These are phyloP conservation scores for Raffaelea arxii DNA, from an alignment of 2,329 filamentous ascomycete species.

Conservation along the genomic window DNA sequence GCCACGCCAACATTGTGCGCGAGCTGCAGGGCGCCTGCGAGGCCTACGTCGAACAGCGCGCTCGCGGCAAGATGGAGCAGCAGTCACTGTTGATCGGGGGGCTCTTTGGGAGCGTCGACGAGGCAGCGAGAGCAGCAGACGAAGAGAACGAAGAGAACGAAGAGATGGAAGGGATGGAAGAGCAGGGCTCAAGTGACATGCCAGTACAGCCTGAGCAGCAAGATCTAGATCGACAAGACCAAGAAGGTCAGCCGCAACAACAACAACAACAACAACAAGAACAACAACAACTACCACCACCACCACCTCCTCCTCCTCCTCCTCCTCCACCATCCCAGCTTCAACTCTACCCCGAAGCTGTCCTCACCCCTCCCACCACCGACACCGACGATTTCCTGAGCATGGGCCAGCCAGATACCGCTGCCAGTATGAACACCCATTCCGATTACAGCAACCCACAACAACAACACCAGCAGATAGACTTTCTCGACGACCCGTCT, in stretches of 20 bases:
- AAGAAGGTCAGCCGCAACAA: not conserved
- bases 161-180: too few relatives aligned
- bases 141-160: too few relatives aligned
- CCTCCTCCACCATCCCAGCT: not conserved
- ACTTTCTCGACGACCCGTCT: not conserved
- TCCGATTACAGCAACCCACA: not conserved
- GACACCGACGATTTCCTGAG: slow-evolving; percentile 5
- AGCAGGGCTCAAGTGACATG: too few relatives aligned
- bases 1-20: slow-evolving; percentile 15
- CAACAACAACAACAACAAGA: not conserved
- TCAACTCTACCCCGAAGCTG: slow-evolving; percentile 2
- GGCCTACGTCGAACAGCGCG: slow-evolving; percentile 13
- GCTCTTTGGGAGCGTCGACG: slow-evolving; percentile 17
- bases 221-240: not conserved
- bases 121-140: too few relatives aligned
- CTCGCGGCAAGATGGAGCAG: slow-evolving; percentile 15
- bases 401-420: not conserved
- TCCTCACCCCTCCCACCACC: slow-evolving; percentile 6
- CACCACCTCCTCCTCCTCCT: not conserved
- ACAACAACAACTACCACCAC: not conserved
- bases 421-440: not conserved
- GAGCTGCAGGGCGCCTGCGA: slow-evolving; percentile 16
- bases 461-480: not conserved
- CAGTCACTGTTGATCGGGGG: slow-evolving; percentile 15
- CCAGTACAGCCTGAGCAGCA: not conserved